A percentile compares a stretch with the other conserved stretches of the same genome.
Conservation (phyloP, 495 filamentous ascomycete species). For the Thermochaetoides thermophila region DNA sequence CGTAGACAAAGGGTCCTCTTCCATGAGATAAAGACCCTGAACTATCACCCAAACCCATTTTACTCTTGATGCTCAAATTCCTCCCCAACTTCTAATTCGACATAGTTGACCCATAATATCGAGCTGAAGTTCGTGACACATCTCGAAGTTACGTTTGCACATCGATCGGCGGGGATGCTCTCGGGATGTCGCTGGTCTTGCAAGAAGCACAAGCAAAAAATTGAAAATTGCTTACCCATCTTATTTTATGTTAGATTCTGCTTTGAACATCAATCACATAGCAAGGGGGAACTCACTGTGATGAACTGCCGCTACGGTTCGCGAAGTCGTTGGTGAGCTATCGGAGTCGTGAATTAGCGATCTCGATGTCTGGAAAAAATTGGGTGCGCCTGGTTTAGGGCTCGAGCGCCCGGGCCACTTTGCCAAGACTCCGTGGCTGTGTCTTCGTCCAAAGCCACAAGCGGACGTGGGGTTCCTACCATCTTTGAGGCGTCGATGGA, state of each 20-base stretch:
- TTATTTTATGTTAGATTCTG: slow-evolving; percentile 17
- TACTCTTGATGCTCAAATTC: too few relatives aligned
- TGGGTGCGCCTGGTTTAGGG: slow-evolving; percentile 25
- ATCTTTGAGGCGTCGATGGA: too few relatives aligned
- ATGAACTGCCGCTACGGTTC: slow-evolving; percentile 19
- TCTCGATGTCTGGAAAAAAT: slow-evolving; percentile 17
- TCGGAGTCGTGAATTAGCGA: slow-evolving; percentile 20
- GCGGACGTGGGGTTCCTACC: slow-evolving; percentile 1
- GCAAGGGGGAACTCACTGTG: slow-evolving; percentile 25
- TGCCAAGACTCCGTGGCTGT: slow-evolving; percentile 13
- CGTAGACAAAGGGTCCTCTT: too few relatives aligned
- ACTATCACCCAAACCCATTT: too few relatives aligned
- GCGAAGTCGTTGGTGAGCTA: slow-evolving; percentile 18
- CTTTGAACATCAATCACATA: background rate
- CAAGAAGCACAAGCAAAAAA: slow-evolving; percentile 4
- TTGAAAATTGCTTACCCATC: slow-evolving; percentile 34
- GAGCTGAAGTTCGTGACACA: background rate
- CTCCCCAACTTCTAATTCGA: too few relatives aligned
- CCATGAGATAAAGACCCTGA: too few relatives aligned
- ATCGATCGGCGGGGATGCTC: slow-evolving; percentile 3
- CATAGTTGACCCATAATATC: too few relatives aligned
- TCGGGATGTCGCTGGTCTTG: slow-evolving; percentile 4
- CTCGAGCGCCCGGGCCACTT: slow-evolving; percentile 16
- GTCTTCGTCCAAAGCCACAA: slow-evolving; percentile 1
- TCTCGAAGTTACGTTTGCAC: too few relatives aligned